A percentile compares a stretch with the other conserved stretches of the same genome.
phyloP scores from a whole-genome alignment of 805 yeast genomes.

The Candida dajiaensis region DNA sequence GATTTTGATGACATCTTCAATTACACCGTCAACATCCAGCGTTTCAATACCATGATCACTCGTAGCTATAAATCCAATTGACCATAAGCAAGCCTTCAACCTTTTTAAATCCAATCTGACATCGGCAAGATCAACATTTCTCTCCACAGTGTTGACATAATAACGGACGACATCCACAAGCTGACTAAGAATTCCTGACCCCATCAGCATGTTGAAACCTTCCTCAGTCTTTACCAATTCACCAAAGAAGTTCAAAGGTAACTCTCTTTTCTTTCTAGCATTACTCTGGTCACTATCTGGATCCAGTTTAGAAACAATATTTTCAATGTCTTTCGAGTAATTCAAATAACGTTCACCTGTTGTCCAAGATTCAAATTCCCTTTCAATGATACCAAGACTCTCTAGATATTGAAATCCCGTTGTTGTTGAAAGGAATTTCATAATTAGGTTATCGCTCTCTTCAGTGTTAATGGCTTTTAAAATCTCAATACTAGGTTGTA shows the following conservation, averaged over 20 bases:
- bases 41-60: slow-evolving; percentile 61
- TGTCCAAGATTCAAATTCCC: slow-evolving; percentile 67
- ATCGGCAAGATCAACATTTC: slow-evolving; percentile 7
- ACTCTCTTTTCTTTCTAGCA: slow-evolving; percentile 9
- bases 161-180: slow-evolving; percentile 31
- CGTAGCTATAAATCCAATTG: slow-evolving; percentile 77
- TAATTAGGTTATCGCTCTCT: slow-evolving; percentile 46
- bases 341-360: slow-evolving; percentile 35
- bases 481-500: slow-evolving; percentile 47
- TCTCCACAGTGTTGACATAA: slow-evolving; percentile 24
- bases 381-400: slow-evolving; percentile 52
- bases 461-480: slow-evolving; percentile 10
- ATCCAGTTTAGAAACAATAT: slow-evolving; percentile 24
- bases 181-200: slow-evolving; percentile 40
- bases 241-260: slow-evolving; percentile 72
- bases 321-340: slow-evolving; percentile 45
- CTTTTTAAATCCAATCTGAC: slow-evolving; percentile 34
- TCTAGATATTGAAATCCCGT: slow-evolving; percentile 64
- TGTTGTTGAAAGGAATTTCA: slow-evolving; percentile 58
- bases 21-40: slow-evolving; percentile 45
- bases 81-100: slow-evolving; percentile 79
- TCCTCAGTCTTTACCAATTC: slow-evolving; percentile 75
- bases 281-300: slow-evolving; percentile 11
- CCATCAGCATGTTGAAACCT: slow-evolving; percentile 59
- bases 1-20: slow-evolving; percentile 47